Evolutionary conservation across 345 rosid species (phyloP).

Genomic region (Bruguiera parviflora): DNA sequence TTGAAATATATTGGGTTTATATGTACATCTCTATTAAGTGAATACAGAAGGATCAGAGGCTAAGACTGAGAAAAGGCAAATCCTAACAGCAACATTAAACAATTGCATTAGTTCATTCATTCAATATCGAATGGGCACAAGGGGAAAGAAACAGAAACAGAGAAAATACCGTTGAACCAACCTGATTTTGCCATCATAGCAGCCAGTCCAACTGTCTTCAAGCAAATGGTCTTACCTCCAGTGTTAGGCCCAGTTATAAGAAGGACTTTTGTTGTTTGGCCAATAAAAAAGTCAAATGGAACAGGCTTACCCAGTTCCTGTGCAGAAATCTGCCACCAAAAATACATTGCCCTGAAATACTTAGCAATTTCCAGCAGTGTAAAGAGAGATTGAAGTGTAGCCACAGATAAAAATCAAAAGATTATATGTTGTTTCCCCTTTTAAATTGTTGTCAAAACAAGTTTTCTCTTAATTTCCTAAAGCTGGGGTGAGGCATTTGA

Average conservation of each 20-base stretch:
- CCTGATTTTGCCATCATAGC: constrained; percentile 98
- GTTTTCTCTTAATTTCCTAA: constrained; percentile 42
- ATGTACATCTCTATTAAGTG: not conserved
- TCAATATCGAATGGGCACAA: not conserved
- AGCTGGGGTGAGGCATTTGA: constrained; percentile 4
- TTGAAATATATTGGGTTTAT: not conserved
- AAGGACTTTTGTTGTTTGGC: constrained; percentile 64
- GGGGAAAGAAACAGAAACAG: not conserved
- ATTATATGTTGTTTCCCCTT: constrained; percentile 21
- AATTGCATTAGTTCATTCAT: not conserved
- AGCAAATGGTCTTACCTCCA: constrained; percentile 91
- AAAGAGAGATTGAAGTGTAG: too few relatives aligned
- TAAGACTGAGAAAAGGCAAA: not conserved
- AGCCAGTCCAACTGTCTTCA: constrained; percentile 91
- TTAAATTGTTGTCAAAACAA: constrained; percentile 25
- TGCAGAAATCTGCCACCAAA: constrained; percentile 45
- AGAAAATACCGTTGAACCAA: constrained; percentile 12
- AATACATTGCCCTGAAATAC: not conserved
- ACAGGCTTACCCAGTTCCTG: constrained; percentile 57
- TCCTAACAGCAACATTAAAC: not conserved
- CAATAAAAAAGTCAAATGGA: constrained; percentile 70
- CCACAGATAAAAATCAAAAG: not conserved
- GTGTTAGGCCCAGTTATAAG: constrained; percentile 95
- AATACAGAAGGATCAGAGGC: not conserved
- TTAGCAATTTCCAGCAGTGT: constrained; percentile 4